Base-by-base conservation (phyloP, 1,139 yeast genomes). In the Suhomyces bribrorum region DNA sequence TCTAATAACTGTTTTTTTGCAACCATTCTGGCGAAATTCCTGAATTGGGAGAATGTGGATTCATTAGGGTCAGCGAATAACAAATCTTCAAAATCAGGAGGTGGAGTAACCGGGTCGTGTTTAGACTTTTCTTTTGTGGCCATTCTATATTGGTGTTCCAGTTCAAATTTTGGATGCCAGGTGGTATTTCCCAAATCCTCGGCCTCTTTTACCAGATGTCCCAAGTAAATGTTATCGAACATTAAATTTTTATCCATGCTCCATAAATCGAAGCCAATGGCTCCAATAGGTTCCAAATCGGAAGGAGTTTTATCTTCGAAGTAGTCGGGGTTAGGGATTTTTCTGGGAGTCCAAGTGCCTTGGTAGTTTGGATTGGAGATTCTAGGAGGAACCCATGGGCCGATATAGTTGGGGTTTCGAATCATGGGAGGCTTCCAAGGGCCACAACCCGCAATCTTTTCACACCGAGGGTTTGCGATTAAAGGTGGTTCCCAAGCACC, bases 241-340 rank as follows among this genome's bases (percentile, higher is more conserved):
- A 86, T 52, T 35, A 87, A 77, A 37, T 83, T 77, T 31, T 73
- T 71, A 49, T 86, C 85, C 83, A 89, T 83, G 40, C 94, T 79
- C 96, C 96, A 89, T 48, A 89, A 69, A 60, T 90, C 97, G 57
- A 90, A 86, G 4, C 96, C 96, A 38, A 90, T 54, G 7, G 86
- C 95, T 18, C 89, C 92, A 50, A 89, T 79, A 29, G 81, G 75
- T 13, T 40, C 34, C 46, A 87, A 63, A 48, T 80, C 69, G 4
- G 83, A 68, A 7, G 95, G 92, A 6, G 56, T 62, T 2, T 44
- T 43, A 51, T 81, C 87, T 50, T 80, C 82, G 50, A 62, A 79
- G 62, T 75, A 86, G 29, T 76, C 69, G 5, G 96, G 95, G 57
- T 89, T 89, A 22, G 79, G 62, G 41, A 86, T 76, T 51, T 52